Base-by-base conservation (phyloP, 495 filamentous ascomycete species). In the Aspergillus asperescens region DNA sequence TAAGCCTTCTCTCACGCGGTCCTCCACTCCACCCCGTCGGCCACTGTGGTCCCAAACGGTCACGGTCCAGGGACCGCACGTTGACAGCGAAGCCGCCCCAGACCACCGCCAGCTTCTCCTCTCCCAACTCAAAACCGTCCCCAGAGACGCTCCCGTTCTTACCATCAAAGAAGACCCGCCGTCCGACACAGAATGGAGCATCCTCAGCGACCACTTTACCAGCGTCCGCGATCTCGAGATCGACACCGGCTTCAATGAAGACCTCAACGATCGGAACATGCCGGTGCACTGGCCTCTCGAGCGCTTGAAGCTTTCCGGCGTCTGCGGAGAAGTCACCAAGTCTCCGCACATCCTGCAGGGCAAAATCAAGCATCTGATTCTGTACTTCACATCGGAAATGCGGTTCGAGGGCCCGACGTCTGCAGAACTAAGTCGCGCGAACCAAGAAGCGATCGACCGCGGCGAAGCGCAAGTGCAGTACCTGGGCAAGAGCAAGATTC, bases 201-300 rank as follows among this genome's bases (percentile, higher is more conserved):
- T 68, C 7, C 61, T 65, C 19, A 35, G 60, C 9, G 25, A 52
- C 18, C 61, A 65, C 51, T 65, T 68, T 34, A 24, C 45, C 19
- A 29, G 20, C 9, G 47, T 62, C 10, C 38, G 55, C 10, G 37
- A 54, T 19, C 52, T 63, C 5, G 42, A 56, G 22, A 16, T 63
- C 12, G 27, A 48, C 2, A 54, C 32, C n/a, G 61, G 60, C 0
- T 60, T 49, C 27, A 46, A 62, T n/a, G 64, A 65, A 47, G 37
- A 62, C 0, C 50, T 65, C 1, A 63, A 62, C 23, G 62, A 68
- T 20, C 44, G 43, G 24, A 29, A 56, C 4, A 49, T 68, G 18
- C 65, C 65, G 9, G 20, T 43, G 10, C 65, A 68, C 23, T 65
- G 65, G 65, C 59, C 58, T 4, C 27, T 65, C 0, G 31, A 58